A percentile compares a stretch with the other conserved stretches of the same genome.
Evolutionary conservation across 345 rosid species (phyloP).

Genomic region (Syzygium jambos): DNA sequence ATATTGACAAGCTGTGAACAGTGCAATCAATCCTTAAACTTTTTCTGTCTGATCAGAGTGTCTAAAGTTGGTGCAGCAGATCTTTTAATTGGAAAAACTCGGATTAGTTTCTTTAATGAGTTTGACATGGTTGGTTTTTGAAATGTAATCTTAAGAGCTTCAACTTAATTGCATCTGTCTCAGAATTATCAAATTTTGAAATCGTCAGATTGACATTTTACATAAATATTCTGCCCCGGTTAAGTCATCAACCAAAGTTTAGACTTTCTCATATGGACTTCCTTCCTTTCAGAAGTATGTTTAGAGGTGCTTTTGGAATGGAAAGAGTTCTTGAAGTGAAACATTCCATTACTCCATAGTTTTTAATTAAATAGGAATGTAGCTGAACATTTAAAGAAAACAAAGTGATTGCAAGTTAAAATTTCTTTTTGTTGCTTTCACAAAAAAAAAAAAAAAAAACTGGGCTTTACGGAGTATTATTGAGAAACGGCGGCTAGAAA

Average conservation of each 20-base stretch:
- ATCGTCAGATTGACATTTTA: too few species aligned
- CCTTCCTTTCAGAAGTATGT: background rate
- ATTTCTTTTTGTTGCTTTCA: background rate
- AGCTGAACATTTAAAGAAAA: background rate
- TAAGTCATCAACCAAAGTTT: too few species aligned
- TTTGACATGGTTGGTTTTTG: too few species aligned
- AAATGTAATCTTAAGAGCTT: too few species aligned
- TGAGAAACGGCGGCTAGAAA: background rate
- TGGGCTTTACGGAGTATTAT: background rate
- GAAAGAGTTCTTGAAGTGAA: background rate
- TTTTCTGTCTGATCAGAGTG: background rate
- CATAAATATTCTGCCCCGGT: too few species aligned
- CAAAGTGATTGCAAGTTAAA: background rate
- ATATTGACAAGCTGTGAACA: background rate
- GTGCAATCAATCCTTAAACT: background rate
- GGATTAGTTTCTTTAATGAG: too few species aligned
- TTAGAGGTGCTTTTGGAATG: background rate
- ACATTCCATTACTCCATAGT: background rate
- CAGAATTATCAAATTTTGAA: too few species aligned
- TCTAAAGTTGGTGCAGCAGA: too few species aligned
- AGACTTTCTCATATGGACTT: too few species aligned
- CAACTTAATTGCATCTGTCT: too few species aligned
- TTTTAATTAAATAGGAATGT: background rate
- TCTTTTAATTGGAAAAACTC: too few species aligned
- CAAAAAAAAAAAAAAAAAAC: too few species aligned